Evolutionary conservation across 768 basidiomycete species (phyloP), one percentile per base, ranked within the genome.

Genomic region (Suillus discolor): DNA sequence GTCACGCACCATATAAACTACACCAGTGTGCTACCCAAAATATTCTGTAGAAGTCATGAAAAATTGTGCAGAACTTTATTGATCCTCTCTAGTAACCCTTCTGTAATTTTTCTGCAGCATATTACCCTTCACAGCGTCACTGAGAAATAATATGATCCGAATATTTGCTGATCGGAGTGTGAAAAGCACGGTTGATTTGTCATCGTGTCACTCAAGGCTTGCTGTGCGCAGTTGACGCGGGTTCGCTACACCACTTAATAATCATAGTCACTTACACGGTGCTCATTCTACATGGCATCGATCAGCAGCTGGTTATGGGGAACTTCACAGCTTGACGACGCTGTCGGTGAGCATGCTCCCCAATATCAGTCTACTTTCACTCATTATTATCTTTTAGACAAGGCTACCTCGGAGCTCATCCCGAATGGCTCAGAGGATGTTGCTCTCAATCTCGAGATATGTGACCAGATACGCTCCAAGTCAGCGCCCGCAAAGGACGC

Each of bases 401-500:
- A 93, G 80, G 93, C 93, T n/a, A 97, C 96, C 18, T 95, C 94
- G 4, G 94, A 96, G 76, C 83, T 94, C 31, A 79, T 94, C 62
- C 93, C 95, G 45, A 84, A 87, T 57, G 92, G 91, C 34, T 80
- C 87, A 62, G 94, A 96, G 75, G 94, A 98, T 77, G 95, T 99
- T 45, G 94, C 95, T 11, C 83, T 95, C 68, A 92, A 92, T 72
- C 91, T 99, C 66, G 95, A 98, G 76, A 94, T 98, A 82, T 95
- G 94, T 69, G 97, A 99, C 79, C 91, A 96, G 78, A 96, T 99
- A 75, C 88, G 96, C 62, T 94, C 94, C 7, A 96, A 97, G 81
- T 87, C 91, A 49, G 90, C 91, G 0, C 85, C 87, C 20, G 89
- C 96, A 20, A 92, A 91, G 78, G 89, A 91, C 66, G 91, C 97